These are phyloP conservation scores for Citrus inodora DNA, from an alignment of 345 rosid species.

Conservation along the genomic window DNA sequence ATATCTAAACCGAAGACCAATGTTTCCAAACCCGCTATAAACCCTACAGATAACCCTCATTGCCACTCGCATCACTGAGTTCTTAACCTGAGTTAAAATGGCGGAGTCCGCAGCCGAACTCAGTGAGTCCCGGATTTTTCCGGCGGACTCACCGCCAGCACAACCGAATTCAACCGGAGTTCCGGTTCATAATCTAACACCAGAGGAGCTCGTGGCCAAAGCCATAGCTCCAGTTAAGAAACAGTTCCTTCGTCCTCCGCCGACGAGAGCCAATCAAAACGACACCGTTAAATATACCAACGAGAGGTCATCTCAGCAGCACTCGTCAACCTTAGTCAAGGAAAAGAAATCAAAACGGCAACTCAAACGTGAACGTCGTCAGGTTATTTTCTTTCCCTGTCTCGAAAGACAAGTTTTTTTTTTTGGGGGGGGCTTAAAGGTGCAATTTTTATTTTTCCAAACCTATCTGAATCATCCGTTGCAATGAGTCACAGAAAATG, in stretches of 20 bases:
- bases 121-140: not conserved
- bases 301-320: constrained; percentile 23
- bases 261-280: constrained; percentile 37
- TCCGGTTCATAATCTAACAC: constrained; percentile 29
- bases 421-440: not conserved
- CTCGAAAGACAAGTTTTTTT: not conserved
- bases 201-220: constrained; percentile 73
- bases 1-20: not conserved
- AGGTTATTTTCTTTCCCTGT: constrained; percentile 31
- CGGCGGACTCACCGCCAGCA: not conserved
- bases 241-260: constrained; percentile 72
- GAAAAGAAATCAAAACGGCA: constrained; percentile 97
- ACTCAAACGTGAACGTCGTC: constrained; percentile 79
- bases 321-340: constrained; percentile 34
- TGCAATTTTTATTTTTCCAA: not conserved
- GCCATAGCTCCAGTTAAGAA: constrained; percentile 76
- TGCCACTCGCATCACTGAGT: not conserved
- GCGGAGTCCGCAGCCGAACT: constrained; percentile 14
- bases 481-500: not conserved
- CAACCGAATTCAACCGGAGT: constrained; percentile 48
- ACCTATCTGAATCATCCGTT: not conserved
- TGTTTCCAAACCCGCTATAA: not conserved
- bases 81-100: constrained; percentile 3
- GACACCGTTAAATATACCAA: constrained; percentile 26
- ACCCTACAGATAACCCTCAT: not conserved